Percentiles rank a stretch among this genome's conserved stretches.
Conservation (phyloP, 306 rosid species). For the Mimosa pudica region DNA sequence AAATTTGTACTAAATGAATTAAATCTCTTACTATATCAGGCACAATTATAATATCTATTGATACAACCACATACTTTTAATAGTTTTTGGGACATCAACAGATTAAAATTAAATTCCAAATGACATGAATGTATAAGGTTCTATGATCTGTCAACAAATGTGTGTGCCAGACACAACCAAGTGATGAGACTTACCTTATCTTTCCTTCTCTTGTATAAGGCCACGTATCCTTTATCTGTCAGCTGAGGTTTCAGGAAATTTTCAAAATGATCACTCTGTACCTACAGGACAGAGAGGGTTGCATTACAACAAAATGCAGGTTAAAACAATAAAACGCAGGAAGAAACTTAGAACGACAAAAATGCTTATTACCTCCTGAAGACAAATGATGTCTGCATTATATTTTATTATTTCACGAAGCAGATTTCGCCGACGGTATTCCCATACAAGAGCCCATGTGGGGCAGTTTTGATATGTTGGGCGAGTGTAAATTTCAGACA, state of each 20-base stretch:
- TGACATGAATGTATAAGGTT: neutral
- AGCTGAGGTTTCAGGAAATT: constrained; percentile 41
- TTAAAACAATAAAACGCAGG: neutral
- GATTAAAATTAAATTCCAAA: neutral
- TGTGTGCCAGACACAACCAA: neutral
- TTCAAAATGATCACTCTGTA: constrained; percentile 41
- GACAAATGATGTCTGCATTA: constrained; percentile 47
- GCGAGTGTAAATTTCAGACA: constrained; percentile 20
- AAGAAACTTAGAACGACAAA: neutral
- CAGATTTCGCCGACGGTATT: constrained; percentile 37
- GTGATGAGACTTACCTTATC: constrained; percentile 18
- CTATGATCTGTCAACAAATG: neutral
- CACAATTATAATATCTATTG: neutral
- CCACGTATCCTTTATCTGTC: constrained; percentile 36
- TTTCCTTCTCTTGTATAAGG: constrained; percentile 34
- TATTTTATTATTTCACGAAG: constrained; percentile 40
- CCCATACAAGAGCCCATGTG: constrained; percentile 44
- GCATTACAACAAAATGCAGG: neutral
- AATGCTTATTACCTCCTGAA: constrained; percentile 43
- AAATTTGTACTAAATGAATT: neutral
- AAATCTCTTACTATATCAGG: neutral
- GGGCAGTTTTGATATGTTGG: constrained; percentile 32
- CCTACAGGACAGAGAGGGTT: constrained; percentile 31
- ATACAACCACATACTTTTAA: neutral
- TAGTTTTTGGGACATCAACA: neutral